A percentile compares a stretch with the other conserved stretches of the same genome.
These are phyloP conservation scores for Tetragonia tetragonoides DNA, from an alignment of 148 eudicot genomes.

Conservation along the genomic window DNA sequence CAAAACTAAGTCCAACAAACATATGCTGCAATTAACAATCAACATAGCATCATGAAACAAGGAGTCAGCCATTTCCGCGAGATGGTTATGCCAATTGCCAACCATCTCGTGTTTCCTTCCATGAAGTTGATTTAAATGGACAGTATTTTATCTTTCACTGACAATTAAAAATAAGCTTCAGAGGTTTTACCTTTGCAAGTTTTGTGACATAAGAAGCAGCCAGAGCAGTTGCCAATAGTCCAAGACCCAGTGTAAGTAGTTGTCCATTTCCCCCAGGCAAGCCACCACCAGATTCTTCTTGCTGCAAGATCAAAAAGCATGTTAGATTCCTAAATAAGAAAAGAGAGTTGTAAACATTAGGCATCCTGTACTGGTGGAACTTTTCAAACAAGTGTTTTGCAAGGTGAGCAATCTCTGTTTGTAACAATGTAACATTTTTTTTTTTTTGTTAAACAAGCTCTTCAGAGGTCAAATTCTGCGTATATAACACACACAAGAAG, in stretches of 20 bases:
- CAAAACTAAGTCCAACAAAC: background rate
- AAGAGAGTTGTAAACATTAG: background rate
- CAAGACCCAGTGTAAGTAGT: conserved; percentile 81
- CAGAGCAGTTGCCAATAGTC: conserved; percentile 75
- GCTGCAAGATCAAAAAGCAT: conserved; percentile 40
- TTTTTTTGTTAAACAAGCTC: background rate
- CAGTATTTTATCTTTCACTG: background rate
- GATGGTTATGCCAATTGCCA: background rate
- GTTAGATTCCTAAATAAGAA: background rate
- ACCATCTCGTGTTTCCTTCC: background rate
- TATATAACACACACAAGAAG: too few relatives aligned
- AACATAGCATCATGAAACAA: too few relatives aligned
- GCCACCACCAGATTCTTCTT: conserved; percentile 74
- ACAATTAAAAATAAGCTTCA: background rate
- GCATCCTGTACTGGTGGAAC: too few relatives aligned
- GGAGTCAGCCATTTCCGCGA: background rate
- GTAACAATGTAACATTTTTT: too few relatives aligned
- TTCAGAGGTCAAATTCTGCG: background rate
- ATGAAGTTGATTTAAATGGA: background rate
- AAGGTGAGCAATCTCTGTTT: background rate
- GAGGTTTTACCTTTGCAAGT: conserved; percentile 67
- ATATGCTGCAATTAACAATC: background rate
- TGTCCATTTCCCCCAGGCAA: conserved; percentile 67
- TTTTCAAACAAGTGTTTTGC: background rate
- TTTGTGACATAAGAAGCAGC: conserved; percentile 88